Evolutionary conservation across 163 green algal species (phyloP), one percentile per base, ranked within the genome.

Genomic region (Scenedesmus sp.): DNA sequence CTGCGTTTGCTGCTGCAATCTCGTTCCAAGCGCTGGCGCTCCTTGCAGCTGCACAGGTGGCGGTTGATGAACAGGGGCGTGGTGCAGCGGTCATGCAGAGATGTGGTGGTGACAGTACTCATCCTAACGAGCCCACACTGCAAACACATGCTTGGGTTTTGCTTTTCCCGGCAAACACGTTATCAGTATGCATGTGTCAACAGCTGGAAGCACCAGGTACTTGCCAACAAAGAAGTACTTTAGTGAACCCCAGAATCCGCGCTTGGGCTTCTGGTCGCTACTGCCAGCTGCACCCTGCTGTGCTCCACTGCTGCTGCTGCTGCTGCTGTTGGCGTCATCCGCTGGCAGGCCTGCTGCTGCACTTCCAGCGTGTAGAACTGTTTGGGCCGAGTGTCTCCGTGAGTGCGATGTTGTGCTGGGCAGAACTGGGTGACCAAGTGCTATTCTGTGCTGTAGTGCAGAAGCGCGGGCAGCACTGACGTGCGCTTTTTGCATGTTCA

Each of bases 141-240:
- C n/a, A n/a, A n/a, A n/a, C n/a, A n/a, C n/a, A 72, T 44, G 44
- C 49, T 35, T 72, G 59, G 7, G 24, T 24, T 12, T 72, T 56
- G 49, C 49, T 13, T n/a, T n/a, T n/a, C n/a, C n/a, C n/a, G n/a
- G n/a, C n/a, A n/a, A n/a, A n/a, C n/a, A n/a, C n/a, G n/a, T n/a
- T n/a, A n/a, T n/a, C 59, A 72, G 59, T 35, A 72, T 72, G 59
- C 5, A 35, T 72, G 5, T 56, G 15, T 56, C 13, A 56, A 20
- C 49, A 56, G 13, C 15, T 56, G 49, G 13, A 56, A 2, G 49
- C 13, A 0, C 33, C 35, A 90, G 43, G 1, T 0, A 16, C 76
- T 51, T 22, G 83, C 87, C 87, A 2, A 91, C 56, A 35, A 91
- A 91, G 30, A 91, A 87, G 51, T 86, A 65, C 73, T 91, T 91